Conservation (phyloP, 176 grass and related monocot genomes). For the Olyra latifolia region DNA sequence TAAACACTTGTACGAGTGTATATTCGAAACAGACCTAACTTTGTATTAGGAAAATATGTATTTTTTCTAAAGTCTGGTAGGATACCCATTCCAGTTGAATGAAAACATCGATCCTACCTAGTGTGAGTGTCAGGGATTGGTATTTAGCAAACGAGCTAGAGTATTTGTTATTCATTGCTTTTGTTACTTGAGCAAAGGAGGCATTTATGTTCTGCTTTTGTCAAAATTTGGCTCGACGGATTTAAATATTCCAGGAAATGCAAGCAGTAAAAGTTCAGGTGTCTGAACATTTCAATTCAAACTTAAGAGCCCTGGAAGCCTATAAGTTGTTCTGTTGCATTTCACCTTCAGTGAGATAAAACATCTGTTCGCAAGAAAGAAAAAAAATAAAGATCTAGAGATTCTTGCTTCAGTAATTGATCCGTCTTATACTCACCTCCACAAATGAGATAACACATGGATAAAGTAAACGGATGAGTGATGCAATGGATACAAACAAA, state of each 20-base stretch:
- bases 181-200: not conserved
- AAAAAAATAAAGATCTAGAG: not conserved
- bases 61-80: not conserved
- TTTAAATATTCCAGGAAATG: not conserved
- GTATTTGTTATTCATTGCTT: too few relatives aligned
- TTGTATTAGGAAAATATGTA: not conserved
- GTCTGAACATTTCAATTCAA: not conserved
- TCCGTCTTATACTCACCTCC: not conserved
- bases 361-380: not conserved
- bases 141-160: not conserved
- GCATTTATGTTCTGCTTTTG: not conserved
- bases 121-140: not conserved
- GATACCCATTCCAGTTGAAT: not conserved
- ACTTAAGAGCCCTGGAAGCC: not conserved
- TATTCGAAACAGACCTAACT: not conserved
- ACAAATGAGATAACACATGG: not conserved
- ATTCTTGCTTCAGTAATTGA: slow-evolving; percentile 29
- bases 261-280: not conserved
- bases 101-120: not conserved
- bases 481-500: not conserved
- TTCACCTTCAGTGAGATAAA: slow-evolving; percentile 19
- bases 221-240: not conserved
- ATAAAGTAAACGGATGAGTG: not conserved
- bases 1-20: not conserved
- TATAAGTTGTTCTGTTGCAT: not conserved